These are phyloP conservation scores for Talaromyces funiculosus DNA, from an alignment of 2,329 filamentous ascomycete genomes.

Conservation along the genomic window DNA sequence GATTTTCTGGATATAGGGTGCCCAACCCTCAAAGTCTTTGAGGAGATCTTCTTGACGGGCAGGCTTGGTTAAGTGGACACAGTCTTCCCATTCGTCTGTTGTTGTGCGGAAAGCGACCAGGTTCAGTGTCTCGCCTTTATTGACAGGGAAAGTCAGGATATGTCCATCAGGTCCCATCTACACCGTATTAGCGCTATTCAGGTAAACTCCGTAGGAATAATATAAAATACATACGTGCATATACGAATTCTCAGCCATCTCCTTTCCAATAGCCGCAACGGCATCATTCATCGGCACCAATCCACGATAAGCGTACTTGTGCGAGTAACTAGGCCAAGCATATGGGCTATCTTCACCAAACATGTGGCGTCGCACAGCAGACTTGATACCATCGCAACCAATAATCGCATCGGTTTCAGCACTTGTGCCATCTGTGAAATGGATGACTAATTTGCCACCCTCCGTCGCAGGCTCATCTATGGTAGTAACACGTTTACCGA, in stretches of 20 bases:
- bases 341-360: slow-evolving; percentile 5
- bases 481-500: not conserved
- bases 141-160: not conserved
- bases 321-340: slow-evolving; percentile 19
- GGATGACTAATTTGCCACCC: slow-evolving; percentile 9
- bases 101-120: slow-evolving; percentile 1
- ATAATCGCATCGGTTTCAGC: slow-evolving; percentile 20
- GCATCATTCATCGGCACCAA: slow-evolving; percentile 22
- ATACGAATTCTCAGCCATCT: slow-evolving; percentile 16
- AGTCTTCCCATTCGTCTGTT: not conserved
- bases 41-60: slow-evolving; percentile 2
- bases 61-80: not conserved
- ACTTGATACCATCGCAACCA: slow-evolving; percentile 25
- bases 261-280: slow-evolving; percentile 3
- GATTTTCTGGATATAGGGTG: slow-evolving; percentile 5
- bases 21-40: not conserved
- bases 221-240: slow-evolving; percentile 18
- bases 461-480: not conserved
- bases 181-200: slow-evolving; percentile 16
- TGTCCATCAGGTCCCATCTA: slow-evolving; percentile 3
- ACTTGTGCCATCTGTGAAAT: slow-evolving; percentile 14
- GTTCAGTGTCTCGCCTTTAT: not conserved
- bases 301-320: slow-evolving; percentile 25
- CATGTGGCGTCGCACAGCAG: slow-evolving; percentile 12
- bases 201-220: slow-evolving; percentile 18